A percentile compares a stretch with the other conserved stretches of the same genome.
These are phyloP conservation scores for Prunus fruticosa DNA, from an alignment of 306 rosid genomes.

Conservation along the genomic window DNA sequence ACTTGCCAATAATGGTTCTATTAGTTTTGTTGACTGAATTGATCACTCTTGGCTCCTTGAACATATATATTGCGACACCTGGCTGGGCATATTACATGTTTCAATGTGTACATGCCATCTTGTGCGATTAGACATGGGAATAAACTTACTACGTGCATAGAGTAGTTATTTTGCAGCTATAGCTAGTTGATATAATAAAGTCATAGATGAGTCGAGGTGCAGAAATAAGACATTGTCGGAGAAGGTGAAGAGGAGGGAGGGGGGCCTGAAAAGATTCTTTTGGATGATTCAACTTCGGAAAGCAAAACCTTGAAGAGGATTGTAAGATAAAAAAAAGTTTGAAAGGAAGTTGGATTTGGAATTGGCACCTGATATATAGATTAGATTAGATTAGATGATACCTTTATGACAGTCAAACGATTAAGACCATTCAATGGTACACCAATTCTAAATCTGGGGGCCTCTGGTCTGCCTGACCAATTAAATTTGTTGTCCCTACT, in stretches of 20 bases:
- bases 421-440: conserved; percentile 19
- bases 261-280: conserved; percentile 46
- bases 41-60: neutral
- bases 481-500: conserved; percentile 27
- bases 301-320: conserved; percentile 31
- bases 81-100: neutral
- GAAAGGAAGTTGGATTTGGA: conserved; percentile 41
- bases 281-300: conserved; percentile 41
- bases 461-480: neutral
- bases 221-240: conserved; percentile 1
- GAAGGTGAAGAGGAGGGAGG: conserved; percentile 12
- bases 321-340: conserved; percentile 31
- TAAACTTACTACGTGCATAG: no score
- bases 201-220: conserved; percentile 34
- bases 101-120: neutral
- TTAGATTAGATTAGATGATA: neutral
- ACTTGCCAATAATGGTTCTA: no score
- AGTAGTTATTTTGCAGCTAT: neutral
- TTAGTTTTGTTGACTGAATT: neutral
- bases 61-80: neutral
- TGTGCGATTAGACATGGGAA: neutral
- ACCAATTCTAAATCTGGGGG: neutral
- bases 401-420: conserved; percentile 21
- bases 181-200: no score
- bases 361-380: neutral